Base-by-base conservation (phyloP, 2,329 filamentous ascomycete species). In the Trichoderma oligosporum region DNA sequence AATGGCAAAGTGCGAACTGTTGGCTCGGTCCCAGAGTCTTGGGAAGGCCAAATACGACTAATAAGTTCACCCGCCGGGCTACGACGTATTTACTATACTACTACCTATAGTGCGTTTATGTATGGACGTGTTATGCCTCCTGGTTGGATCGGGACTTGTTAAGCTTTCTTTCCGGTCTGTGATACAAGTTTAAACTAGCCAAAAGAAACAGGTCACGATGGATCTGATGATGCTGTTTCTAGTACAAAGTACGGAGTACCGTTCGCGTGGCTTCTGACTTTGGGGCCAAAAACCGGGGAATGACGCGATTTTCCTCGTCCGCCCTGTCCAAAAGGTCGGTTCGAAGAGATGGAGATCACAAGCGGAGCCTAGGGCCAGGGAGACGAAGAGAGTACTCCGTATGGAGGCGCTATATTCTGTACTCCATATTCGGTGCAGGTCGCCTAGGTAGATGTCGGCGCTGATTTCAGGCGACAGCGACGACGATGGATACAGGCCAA, bases 111-210 rank as follows among this genome's bases (percentile, higher is more conserved):
- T n/a, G n/a, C n/a, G 36, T 39, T 18, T 7, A 16, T 7, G 36
- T n/a, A 33, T 51, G 46, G 53, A 29, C 29, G 39, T 58, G 48
- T 35, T 42, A 48, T 51, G 56, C 18, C 18, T 16, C 24, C 48
- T 54, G 39, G 47, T 39, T 58, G 47, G 56, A 33, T 42, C 56
- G 56, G 56, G 24, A 25, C 16, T 20, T 39, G 51, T 58, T 58
- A 58, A 58, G 56, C 55, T 58, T 58, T 54, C 22, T 53, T n/a
- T 20, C 56, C 48, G 39, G 54, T 44, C 36, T 20, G 54, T 44
- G 54, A 57, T 57, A 39, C 44, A 45, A 29, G 45, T 25, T 22
- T n/a, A n/a, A n/a, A 49, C 46, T 57, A 49, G 54, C 54, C 35
- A 38, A 35, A 51, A 27, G 22, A 36, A 57, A 44, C 27, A 42